Base-by-base conservation (phyloP, 2,329 filamentous ascomycete genomes). In the Xylaria sp. region DNA sequence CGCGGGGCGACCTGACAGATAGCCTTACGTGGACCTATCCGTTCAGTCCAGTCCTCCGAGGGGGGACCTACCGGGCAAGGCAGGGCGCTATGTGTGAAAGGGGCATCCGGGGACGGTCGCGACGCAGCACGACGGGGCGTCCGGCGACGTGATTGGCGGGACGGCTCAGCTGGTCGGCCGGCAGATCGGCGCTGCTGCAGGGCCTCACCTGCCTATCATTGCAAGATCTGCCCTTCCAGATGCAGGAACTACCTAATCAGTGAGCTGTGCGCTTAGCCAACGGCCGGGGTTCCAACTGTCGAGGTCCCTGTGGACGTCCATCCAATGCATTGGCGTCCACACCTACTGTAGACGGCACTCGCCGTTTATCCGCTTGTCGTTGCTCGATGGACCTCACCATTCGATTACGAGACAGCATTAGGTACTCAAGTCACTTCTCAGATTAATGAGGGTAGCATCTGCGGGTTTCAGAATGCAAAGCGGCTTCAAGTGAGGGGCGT, bases 171-270 rank as follows among this genome's bases (percentile, higher is more conserved):
- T 60, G 37, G 42, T 20, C 29, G 42, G 49, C 40, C 51, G 54
- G 54, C 24, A 56, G 51, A 60, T 53, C 54, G 50, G 39, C 49
- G 29, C n/a, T 55, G 17, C 16, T 9, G 29, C 29, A 34, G 19
- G 18, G 40, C 39, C 21, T 44, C 29, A 60, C 58, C 58, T 60
- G 52, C 58, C 52, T 56, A 58, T 60, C 50, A 44, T 5, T 48
- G 55, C 52, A 60, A 58, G 58, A 58, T 60, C 55, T 51, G 18
- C 52, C n/a, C 20, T 26, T 48, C 20, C 13, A 34, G 39, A 44
- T n/a, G 26, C 13, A 37, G 20, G 34, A 20, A 48, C 21, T 21
- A 16, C 22, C 9, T n/a, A 19, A 37, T 39, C 2, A 39, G 18
- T 17, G n/a, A 20, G n/a, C 21, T 34, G 45, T 37, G 29, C 24